Conservation (phyloP, 2,329 filamentous ascomycete genomes). For the Monosporascus sp. region DNA sequence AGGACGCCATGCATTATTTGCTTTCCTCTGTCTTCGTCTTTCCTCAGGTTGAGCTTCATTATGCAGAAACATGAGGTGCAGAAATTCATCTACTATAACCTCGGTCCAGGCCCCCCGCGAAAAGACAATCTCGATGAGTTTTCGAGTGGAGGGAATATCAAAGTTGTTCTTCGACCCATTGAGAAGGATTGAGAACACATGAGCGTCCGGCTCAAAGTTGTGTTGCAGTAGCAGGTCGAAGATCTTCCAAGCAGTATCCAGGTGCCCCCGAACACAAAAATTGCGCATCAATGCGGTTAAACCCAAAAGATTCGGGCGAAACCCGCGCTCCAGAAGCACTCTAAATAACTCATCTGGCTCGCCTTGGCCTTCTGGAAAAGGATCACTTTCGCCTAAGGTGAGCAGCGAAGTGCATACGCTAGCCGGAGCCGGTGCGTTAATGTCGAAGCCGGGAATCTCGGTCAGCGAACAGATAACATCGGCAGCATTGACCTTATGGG, state of each 20-base stretch:
- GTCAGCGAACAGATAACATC: constrained; percentile 36
- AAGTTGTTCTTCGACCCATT: constrained; percentile 59
- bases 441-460: constrained; percentile 29
- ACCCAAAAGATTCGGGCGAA: constrained; percentile 56
- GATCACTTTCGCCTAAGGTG: constrained; percentile 27
- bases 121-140: constrained; percentile 49
- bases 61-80: constrained; percentile 45
- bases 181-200: constrained; percentile 65
- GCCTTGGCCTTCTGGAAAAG: constrained; percentile 34
- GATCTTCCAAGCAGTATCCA: constrained; percentile 58
- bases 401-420: constrained; percentile 57
- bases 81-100: constrained; percentile 43
- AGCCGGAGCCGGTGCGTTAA: constrained; percentile 41
- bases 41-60: constrained; percentile 30
- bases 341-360: constrained; percentile 49
- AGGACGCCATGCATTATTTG: constrained; percentile 34
- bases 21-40: constrained; percentile 25
- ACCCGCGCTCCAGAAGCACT: constrained; percentile 52
- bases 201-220: constrained; percentile 56
- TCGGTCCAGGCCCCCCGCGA: constrained; percentile 40
- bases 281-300: constrained; percentile 68
- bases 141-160: constrained; percentile 48
- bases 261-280: constrained; percentile 59
- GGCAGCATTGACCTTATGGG: constrained; percentile 37
- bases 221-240: constrained; percentile 56